These are phyloP conservation scores for Nephelium lappaceum DNA, from an alignment of 345 rosid species.

Conservation along the genomic window DNA sequence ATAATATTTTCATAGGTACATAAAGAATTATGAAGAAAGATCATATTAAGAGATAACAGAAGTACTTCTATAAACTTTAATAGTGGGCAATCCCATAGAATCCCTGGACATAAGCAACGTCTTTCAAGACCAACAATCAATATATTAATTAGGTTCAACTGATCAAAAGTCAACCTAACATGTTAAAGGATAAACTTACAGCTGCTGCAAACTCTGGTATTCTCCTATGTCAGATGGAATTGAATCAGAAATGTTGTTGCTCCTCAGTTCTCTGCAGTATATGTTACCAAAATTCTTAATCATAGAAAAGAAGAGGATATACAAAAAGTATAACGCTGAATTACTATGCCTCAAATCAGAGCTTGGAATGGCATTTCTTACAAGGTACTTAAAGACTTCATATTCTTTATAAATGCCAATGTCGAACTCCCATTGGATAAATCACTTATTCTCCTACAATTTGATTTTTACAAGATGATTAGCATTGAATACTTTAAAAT, in stretches of 20 bases:
- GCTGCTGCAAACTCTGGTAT: slow-evolving; percentile 43
- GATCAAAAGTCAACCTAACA: background rate
- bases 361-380: slow-evolving; percentile 34
- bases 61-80: too few species aligned
- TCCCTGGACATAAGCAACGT: too few species aligned
- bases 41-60: too few species aligned
- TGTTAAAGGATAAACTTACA: slow-evolving; percentile 44
- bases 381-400: slow-evolving; percentile 53
- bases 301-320: background rate
- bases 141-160: background rate
- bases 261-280: slow-evolving; percentile 53
- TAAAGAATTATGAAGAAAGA: too few species aligned
- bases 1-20: too few species aligned
- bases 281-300: slow-evolving; percentile 2
- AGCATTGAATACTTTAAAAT: background rate
- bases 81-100: too few species aligned
- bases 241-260: slow-evolving; percentile 51
- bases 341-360: background rate
- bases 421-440: slow-evolving; percentile 58
- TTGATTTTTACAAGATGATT: slow-evolving; percentile 14
- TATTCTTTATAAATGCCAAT: slow-evolving; percentile 49
- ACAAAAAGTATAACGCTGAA: background rate
- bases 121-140: background rate
- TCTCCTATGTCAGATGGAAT: slow-evolving; percentile 64
- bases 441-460: slow-evolving; percentile 69